phyloP scores from a whole-genome alignment of 2,329 filamentous ascomycete species.

The Pleomassaria siparia region DNA sequence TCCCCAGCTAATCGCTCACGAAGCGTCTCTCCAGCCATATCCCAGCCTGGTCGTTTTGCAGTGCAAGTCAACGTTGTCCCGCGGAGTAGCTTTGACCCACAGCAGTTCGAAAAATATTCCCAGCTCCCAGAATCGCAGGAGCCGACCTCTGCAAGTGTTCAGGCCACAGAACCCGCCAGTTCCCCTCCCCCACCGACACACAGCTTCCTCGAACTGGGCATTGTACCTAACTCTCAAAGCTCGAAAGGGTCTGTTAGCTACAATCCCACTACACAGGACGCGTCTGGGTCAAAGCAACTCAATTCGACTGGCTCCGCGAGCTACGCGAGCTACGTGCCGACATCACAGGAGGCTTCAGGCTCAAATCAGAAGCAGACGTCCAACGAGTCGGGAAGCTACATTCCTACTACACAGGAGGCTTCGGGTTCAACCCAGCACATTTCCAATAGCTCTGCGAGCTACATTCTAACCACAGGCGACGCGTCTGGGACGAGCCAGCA shows the following conservation, averaged over 20 bases:
- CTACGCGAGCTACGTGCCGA: slow-evolving; percentile 21
- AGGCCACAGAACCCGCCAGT: slow-evolving; percentile 18
- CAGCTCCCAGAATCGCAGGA: slow-evolving; percentile 10
- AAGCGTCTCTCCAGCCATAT: background rate
- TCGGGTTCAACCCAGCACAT: too few species aligned
- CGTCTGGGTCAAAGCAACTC: slow-evolving; percentile 8
- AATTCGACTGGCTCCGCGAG: background rate
- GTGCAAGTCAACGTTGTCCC: slow-evolving; percentile 17
- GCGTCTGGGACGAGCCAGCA: background rate
- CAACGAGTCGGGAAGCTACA: slow-evolving; percentile 2
- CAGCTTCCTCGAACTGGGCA: slow-evolving; percentile 16
- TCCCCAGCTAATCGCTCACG: background rate
- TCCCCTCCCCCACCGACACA: slow-evolving; percentile 18
- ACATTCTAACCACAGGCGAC: background rate
- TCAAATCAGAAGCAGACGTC: slow-evolving; percentile 1
- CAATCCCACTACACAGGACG: slow-evolving; percentile 23
- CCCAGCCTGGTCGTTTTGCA: slow-evolving; percentile 10
- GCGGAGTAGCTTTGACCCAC: slow-evolving; percentile 19
- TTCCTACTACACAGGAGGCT: background rate
- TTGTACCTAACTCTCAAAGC: slow-evolving; percentile 33
- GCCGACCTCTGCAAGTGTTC: background rate
- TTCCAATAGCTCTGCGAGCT: slow-evolving; percentile 4
- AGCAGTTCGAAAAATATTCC: slow-evolving; percentile 25
- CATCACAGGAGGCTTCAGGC: slow-evolving; percentile 21
- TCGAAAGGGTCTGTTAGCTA: slow-evolving; percentile 24